Evolutionary conservation across 768 basidiomycete species (phyloP), one percentile per base, ranked within the genome.

Genomic region (Podaxis sp.): DNA sequence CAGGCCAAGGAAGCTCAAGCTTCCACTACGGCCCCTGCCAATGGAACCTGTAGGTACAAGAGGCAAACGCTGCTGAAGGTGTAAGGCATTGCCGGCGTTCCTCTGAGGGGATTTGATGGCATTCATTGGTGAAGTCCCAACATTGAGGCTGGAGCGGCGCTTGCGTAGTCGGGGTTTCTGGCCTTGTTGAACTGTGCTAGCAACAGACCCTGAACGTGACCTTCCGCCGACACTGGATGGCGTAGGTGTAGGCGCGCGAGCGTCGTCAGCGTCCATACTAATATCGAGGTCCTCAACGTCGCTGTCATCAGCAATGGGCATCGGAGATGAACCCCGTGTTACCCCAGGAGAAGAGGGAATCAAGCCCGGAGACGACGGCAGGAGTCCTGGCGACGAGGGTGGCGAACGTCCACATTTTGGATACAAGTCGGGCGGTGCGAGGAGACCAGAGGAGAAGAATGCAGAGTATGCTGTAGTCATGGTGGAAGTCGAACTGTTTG

Each of bases 371-470:
- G 68, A 55, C 26, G 56, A 54, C 39, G 52, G 74, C 69, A 12
- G 71, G 63, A 28, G 70, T 59, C 53, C 67, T 67, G 67, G 69
- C 60, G 59, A 66, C 30, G 71, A 68, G 53, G 63, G 66, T 46
- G 67, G 70, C 64, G 59, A 19, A 40, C 60, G 52, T 22, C 65
- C 63, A 1, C 65, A 65, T 44, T 68, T 55, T 17, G 60, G 49
- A 53, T 68, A 63, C 40, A 69, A 53, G 46, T 73, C 65, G 48
- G 76, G 76, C 4, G 83, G 77, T 13, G 87, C 87, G 40, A 88
- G 83, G 39, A 90, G 80, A 22, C 88, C 88, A 44, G 87, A 88
- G 36, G 87, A 86, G 74, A 90, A 90, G 68, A 90, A 86, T 7
- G 84, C 75, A 33, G 88, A 90, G 68, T 90, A 90, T 40, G 79